Percentiles rank a stretch among this genome's conserved stretches.
These are phyloP conservation scores for Coccomyxa subellipsoidea DNA, from an alignment of 163 green algal species.

Conservation along the genomic window DNA sequence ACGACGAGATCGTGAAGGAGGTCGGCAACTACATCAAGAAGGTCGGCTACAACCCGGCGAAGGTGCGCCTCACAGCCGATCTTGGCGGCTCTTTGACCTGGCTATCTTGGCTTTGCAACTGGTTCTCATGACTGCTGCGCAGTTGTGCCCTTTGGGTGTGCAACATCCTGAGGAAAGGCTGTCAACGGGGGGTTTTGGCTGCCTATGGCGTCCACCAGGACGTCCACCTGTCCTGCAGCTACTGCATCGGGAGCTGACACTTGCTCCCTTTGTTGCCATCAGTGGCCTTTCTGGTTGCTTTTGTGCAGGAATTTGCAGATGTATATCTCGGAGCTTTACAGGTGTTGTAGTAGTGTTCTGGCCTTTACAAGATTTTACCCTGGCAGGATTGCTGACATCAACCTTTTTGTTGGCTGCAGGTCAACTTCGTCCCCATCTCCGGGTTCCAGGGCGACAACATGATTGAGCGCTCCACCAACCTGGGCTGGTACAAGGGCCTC, in stretches of 20 bases:
- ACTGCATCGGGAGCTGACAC: neutral
- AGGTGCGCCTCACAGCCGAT: conserved; percentile 63
- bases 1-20: conserved; percentile 97
- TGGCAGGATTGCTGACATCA: neutral
- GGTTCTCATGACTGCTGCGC: neutral
- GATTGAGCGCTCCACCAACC: conserved; percentile 94
- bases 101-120: neutral
- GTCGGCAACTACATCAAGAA: conserved; percentile 77
- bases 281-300: neutral
- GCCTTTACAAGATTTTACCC: too few relatives aligned
- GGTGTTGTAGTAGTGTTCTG: too few relatives aligned
- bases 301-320: too few relatives aligned
- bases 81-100: conserved; percentile 9
- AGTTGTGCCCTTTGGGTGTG: too few relatives aligned
- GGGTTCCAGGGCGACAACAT: conserved; percentile 99
- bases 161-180: too few relatives aligned
- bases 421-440: conserved; percentile 98
- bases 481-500: conserved; percentile 95
- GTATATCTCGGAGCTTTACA: too few relatives aligned
- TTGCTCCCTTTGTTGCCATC: neutral
- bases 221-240: neutral
- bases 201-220: too few relatives aligned
- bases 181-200: too few relatives aligned
- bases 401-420: conserved; percentile 39
- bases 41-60: conserved; percentile 68